Evolutionary conservation across 2,329 filamentous ascomycete species (phyloP), one percentile per base, ranked within the genome.

Genomic region (Spiromastix sp.): DNA sequence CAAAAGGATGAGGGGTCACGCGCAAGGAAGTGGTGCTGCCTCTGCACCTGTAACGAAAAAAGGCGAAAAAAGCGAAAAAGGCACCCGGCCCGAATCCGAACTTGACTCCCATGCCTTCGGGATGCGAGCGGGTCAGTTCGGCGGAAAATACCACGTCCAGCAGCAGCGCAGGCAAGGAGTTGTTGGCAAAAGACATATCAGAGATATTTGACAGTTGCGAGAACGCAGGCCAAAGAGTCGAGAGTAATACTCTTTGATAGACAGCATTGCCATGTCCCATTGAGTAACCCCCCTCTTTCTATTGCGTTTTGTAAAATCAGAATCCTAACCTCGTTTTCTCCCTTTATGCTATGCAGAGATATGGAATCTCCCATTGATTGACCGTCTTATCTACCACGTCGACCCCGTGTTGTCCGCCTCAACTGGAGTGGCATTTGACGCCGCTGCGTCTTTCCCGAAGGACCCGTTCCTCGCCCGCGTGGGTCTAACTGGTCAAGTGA

Each of bases 391-490:
- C 24, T 38, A 48, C 10, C 38, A 39, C 12, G 36, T 48, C 13
- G 32, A 41, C 10, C 37, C 40, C 7, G 19, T 32, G 2, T 39
- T 44, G 13, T 38, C 40, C 13, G 30, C 33, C 5, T 29, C 39
- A 4, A 26, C 39, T 31, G 42, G 45, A 7, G 21, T 37, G 7
- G 22, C 43, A 18, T 47, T 48, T 34, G 40, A 25, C 4, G 44
- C 41, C 3, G 46, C 40, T 5, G 50, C 45, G 5, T 43, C 44
- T 19, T 55, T 55, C 30, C 39, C 39, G 11, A 31, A 32, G 17
- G 48, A 56, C 20, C 51, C 51, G 3, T 55, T 49, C 18, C 48
- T 56, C 17, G 30, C 41, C 30, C 48, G 54, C 2, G 54, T 48
- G 1, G 51, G 56, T n/a, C 42, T 48, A 3, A 45, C 58, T 21